These are phyloP conservation scores for Shiraia bambusicola DNA, from an alignment of 2,329 filamentous ascomycete species.

Conservation along the genomic window DNA sequence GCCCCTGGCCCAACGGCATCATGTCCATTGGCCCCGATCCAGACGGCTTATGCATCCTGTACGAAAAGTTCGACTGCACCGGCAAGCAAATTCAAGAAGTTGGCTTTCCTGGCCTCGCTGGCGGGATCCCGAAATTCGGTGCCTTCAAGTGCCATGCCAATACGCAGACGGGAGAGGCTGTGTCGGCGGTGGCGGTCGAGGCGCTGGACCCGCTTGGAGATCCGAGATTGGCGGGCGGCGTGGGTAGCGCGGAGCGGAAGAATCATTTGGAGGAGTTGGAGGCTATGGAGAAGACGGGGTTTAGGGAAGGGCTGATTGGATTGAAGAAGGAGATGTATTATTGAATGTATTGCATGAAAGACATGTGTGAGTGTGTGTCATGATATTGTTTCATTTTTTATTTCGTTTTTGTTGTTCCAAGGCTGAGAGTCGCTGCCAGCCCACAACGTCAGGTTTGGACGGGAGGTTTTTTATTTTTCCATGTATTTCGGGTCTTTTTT, in stretches of 20 bases:
- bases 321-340: conserved; percentile 35
- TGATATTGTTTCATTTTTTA: too few relatives aligned
- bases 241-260: conserved; percentile 24
- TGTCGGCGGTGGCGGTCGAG: conserved; percentile 1
- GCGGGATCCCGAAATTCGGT: conserved; percentile 23
- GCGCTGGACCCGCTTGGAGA: conserved; percentile 10
- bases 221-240: conserved; percentile 24
- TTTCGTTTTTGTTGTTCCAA: too few relatives aligned
- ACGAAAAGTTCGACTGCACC: conserved; percentile 22
- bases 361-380: too few relatives aligned
- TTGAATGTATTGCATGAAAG: conserved; percentile 7
- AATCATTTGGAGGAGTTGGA: conserved; percentile 19
- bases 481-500: too few relatives aligned
- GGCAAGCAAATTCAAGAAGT: conserved; percentile 20
- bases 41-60: conserved; percentile 31
- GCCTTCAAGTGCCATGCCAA: conserved; percentile 28
- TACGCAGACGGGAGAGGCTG: conserved; percentile 6
- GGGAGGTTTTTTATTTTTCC: too few relatives aligned
- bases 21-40: conserved; percentile 38
- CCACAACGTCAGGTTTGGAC: too few relatives aligned
- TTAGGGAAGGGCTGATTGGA: conserved; percentile 35
- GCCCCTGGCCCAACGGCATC: conserved; percentile 18
- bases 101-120: conserved; percentile 27
- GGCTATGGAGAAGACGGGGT: conserved; percentile 30
- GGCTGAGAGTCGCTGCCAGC: too few relatives aligned